A percentile compares a stretch with the other conserved stretches of the same genome.
phyloP scores from a whole-genome alignment of 164 flowering plant genomes.

The Annona squamosa region DNA sequence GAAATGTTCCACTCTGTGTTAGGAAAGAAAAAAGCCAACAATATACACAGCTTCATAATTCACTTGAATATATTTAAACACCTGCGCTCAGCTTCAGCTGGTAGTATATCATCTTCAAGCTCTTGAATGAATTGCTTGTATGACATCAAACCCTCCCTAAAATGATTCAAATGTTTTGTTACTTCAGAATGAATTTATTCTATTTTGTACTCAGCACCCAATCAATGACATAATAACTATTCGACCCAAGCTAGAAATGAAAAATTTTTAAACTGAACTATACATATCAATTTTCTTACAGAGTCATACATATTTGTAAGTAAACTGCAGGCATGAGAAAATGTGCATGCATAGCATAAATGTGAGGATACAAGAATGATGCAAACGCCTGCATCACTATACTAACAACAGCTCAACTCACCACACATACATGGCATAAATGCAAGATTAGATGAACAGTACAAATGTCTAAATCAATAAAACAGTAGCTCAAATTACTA shows the following conservation, averaged over 20 bases:
- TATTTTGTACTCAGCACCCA: neutral
- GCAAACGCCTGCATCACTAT: too few relatives aligned
- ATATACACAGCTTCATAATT: neutral
- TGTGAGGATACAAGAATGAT: too few relatives aligned
- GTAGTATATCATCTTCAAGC: conserved; percentile 98
- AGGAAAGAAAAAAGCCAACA: neutral
- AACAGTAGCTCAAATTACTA: too few relatives aligned
- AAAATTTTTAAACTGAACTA: neutral
- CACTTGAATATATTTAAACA: conserved; percentile 14
- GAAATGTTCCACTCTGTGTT: neutral
- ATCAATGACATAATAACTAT: neutral
- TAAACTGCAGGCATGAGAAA: too few relatives aligned
- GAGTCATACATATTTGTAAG: neutral
- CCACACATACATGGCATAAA: too few relatives aligned
- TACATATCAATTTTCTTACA: neutral
- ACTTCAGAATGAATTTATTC: neutral
- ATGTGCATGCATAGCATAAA: too few relatives aligned
- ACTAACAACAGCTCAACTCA: too few relatives aligned
- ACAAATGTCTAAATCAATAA: too few relatives aligned
- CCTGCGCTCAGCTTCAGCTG: conserved; percentile 98
- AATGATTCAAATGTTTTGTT: conserved; percentile 7
- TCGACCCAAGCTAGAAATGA: neutral
- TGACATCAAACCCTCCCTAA: conserved; percentile 97
- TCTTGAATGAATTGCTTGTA: conserved; percentile 98
- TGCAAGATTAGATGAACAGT: too few relatives aligned